Base-by-base conservation (phyloP, 2,329 filamentous ascomycete genomes). In the Exutisphaerella laricina region DNA sequence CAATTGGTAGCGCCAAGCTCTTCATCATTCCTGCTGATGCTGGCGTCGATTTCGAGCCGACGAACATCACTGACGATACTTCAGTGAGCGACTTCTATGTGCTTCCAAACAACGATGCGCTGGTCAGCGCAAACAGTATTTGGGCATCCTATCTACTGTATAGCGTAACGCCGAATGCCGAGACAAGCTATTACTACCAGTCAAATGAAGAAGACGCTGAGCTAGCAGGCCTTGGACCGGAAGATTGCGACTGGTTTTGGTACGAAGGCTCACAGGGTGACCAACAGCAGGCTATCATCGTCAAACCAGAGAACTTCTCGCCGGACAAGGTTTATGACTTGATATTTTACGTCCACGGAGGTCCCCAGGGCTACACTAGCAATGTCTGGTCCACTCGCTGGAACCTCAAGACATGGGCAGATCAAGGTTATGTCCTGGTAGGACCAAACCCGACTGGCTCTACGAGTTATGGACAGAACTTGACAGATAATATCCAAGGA, bases 381-480 rank as follows among this genome's bases (percentile, higher is more conserved):
- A 56, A 59, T 26, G 42, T 33, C 2, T 61, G 58, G 58, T 52
- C 45, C 5, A 58, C 54, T 4, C 42, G 57, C 16, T 61, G 58
- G 56, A 61, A 61, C 18, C 51, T 50, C 7, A 57, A 53, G 7
- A 55, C 57, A 0, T 61, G 53, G 43, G 57, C 58, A 1, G 58
- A 61, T 34, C 57, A 61, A 44, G 57, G 57, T n/a, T 61, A 59
- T 36, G 55, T 61, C 8, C 51, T 61, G n/a, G 36, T 61, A 1
- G 46, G 52, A 6, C 57, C 58, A 4, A 61, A 61, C 41, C 56
- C 57, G 4, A 60, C 57, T 0, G 58, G 57, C 13, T 53, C 48
- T 4, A 60, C 57, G 5, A 56, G 56, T 2, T 61, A 60, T 26
- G 58, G 58, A 1, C 58, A 61, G 46, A 43, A 40, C 7, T 53